A percentile compares a stretch with the other conserved stretches of the same genome.
These are phyloP conservation scores for Rhodotorula sp. DNA, from an alignment of 1,284 basidiomycete species.

Conservation along the genomic window DNA sequence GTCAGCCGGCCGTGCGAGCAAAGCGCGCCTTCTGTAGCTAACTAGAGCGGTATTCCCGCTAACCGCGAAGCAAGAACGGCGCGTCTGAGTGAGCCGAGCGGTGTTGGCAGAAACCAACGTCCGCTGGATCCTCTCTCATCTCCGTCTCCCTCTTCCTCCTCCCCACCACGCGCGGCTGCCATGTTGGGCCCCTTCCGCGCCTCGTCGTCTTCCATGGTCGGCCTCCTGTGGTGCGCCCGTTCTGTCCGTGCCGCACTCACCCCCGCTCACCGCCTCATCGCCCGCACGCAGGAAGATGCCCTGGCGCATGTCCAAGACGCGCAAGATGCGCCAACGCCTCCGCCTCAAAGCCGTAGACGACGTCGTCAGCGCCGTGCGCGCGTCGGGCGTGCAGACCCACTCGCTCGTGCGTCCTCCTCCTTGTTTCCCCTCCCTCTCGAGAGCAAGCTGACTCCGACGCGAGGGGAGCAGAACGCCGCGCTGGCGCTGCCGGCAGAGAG, in stretches of 20 bases:
- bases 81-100: neutral
- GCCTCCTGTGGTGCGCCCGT: constrained; percentile 29
- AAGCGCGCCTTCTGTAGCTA: too few relatives aligned
- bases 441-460: neutral
- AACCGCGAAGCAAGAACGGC: neutral
- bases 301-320: constrained; percentile 84
- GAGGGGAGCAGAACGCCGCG: constrained; percentile 60
- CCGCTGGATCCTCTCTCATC: neutral
- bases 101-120: neutral
- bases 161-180: neutral
- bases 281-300: constrained; percentile 78
- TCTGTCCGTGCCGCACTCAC: neutral
- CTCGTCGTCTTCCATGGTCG: constrained; percentile 1
- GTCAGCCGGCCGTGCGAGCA: too few relatives aligned
- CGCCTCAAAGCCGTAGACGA: constrained; percentile 89
- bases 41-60: too few relatives aligned
- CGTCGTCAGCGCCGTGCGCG: constrained; percentile 82
- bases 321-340: constrained; percentile 86
- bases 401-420: constrained; percentile 61
- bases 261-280: neutral
- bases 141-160: neutral
- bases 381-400: constrained; percentile 74
- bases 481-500: constrained; percentile 80
- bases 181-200: constrained; percentile 11
- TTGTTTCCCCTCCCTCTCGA: neutral